Base-by-base conservation (phyloP, 208 protist genomes). In the Strigomonas culicis region DNA sequence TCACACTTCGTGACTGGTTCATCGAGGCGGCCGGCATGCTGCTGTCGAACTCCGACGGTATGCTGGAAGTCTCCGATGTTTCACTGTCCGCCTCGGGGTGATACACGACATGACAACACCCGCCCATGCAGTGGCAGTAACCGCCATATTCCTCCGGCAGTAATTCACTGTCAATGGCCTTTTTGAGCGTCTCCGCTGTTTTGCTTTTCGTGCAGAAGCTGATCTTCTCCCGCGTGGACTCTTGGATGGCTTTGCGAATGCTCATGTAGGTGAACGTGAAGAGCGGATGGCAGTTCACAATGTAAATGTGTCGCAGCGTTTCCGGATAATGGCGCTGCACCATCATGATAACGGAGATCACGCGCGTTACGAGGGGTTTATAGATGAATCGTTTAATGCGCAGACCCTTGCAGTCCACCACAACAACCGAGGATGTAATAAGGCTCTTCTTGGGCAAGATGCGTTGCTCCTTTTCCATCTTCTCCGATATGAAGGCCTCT, bases 311-410 rank as follows among this genome's bases (percentile, higher is more conserved):
- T 49, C 88, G 83, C 34, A 93, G 28, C 36, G 77, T 49, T 58
- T 89, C 72, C 0, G 86, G 82, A 65, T 83, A 90, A 66, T 83
- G 69, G 28, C 24, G 25, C 59, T 74, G 49, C 52, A 72, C 77
- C 19, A 83, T 55, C 15, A 59, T 59, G n/a, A 88, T 32, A 17
- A 85, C 70, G 1, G 66, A 59, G 24, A 68, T 73, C 15, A 84
- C 44, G 32, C 84, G 77, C 4, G 64, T 39, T 2, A 75, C 36
- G 36, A 87, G 66, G 13, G 80, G 71, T 1, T 59, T 56, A 28
- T 76, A 70, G 15, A 85, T 58, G 31, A 77, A 76, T 28, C 68
- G 65, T 27, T 62, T 60, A 19, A 82, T 0, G n/a, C 63, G 41
- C 8, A 83, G 17, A 2, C 65, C 69, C 4, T 70, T 55, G 63